A percentile compares a stretch with the other conserved stretches of the same genome.
These are phyloP conservation scores for Tubosaeta sp. DNA, from an alignment of 768 basidiomycete species.

Conservation along the genomic window DNA sequence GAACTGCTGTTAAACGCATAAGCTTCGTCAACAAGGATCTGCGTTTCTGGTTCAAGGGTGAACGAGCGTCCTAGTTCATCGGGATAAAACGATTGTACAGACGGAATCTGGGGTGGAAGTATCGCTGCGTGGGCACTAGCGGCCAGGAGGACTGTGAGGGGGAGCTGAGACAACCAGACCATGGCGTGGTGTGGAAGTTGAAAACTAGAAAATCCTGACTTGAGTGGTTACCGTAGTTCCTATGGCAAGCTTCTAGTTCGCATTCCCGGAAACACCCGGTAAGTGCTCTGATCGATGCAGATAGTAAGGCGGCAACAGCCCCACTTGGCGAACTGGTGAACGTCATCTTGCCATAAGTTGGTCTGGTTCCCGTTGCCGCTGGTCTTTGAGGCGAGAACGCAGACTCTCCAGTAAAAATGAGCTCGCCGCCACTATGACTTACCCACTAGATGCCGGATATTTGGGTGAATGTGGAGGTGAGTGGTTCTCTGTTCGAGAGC, in stretches of 20 bases:
- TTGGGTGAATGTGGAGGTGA: no score
- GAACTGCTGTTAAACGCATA: slow-evolving; percentile 12
- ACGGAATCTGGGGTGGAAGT: slow-evolving; percentile 34
- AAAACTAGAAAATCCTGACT: not conserved
- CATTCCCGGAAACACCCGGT: not conserved
- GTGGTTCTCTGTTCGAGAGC: no score
- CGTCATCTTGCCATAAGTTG: no score
- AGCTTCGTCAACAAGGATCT: slow-evolving; percentile 34
- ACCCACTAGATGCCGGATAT: no score
- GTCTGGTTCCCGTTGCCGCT: no score
- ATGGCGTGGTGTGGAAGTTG: not conserved
- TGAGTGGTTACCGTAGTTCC: no score
- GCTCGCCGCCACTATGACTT: no score
- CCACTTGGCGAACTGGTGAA: no score
- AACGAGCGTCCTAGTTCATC: slow-evolving; percentile 23
- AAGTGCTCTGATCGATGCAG: no score
- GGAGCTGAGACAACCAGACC: slow-evolving; percentile 1
- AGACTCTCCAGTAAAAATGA: no score
- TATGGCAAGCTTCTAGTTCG: not conserved
- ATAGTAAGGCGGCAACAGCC: no score
- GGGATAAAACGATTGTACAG: slow-evolving; percentile 32
- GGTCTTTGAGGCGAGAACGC: no score
- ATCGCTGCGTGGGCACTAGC: not conserved
- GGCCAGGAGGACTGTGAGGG: not conserved
- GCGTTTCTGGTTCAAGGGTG: slow-evolving; percentile 26